Base-by-base conservation (phyloP, 495 filamentous ascomycete species). In the Amorphotheca resinae region DNA sequence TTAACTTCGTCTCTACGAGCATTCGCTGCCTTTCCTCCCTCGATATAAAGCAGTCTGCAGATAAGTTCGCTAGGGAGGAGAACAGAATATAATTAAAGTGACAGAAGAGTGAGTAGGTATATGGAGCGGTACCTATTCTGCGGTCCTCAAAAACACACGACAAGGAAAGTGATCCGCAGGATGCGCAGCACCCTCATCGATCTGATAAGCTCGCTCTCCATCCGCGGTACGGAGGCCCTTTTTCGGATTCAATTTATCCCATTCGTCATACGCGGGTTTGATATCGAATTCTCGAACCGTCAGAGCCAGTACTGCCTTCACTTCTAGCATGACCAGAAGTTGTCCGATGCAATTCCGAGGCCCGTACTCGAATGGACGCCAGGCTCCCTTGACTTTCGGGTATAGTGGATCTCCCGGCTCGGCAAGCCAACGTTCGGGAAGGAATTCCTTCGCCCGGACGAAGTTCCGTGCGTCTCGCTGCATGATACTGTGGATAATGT, bases 291-390 rank as follows among this genome's bases (percentile, higher is more conserved):
- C 55, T 12, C 72, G 55, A 6, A 66, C 55, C n/a, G 60, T 66
- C 48, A 74, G 46, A 0, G 63, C 64, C 15, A 74, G 37, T 14
- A 67, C 57, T 17, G 69, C 55, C 41, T 59, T 59, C 18, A 69
- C 50, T 51, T 76, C 69, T 5, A 63, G 57, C 49, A 70, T 56
- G 2, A 67, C 68, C 23, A 74, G 54, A 20, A 67, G 63, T 56
- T 75, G 66, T 0, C 72, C 72, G 12, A 77, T 65, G 49, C 73
- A 77, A 22, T 62, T 65, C 4, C 73, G 49, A 2, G 70, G 64
- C 7, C 72, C 72, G 11, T 41, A 50, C 31, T 69, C 69, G 40
- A 77, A 77, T 17, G 68, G 64, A 5, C 63, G 55, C 64, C 64
- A 77, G 0, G 66, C 64, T 35, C 62, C 62, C 46, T 69, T 68